phyloP scores from a whole-genome alignment of 306 rosid genomes.

The Medicago arabica region DNA sequence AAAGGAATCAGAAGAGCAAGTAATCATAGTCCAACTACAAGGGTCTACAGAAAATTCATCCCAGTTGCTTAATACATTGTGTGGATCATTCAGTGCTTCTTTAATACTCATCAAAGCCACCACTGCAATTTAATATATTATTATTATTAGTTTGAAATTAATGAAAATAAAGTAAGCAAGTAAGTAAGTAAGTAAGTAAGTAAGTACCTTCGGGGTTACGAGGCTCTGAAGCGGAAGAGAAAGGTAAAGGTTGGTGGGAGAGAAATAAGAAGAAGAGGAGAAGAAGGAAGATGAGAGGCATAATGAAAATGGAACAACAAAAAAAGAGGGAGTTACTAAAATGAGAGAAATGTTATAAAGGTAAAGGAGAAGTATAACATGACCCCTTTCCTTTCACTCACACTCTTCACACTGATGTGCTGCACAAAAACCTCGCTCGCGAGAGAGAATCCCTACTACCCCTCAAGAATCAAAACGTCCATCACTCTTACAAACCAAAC shows the following conservation, averaged over 20 bases:
- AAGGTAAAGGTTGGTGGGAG: conserved; percentile 42
- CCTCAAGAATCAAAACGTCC: conserved; percentile 45
- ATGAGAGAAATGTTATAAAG: conserved; percentile 33
- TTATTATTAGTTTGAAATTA: background rate
- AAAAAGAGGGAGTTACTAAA: background rate
- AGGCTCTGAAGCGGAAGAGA: conserved; percentile 70
- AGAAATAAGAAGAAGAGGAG: conserved; percentile 32
- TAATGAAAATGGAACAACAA: conserved; percentile 1
- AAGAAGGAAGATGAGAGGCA: conserved; percentile 45
- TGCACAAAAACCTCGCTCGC: no score
- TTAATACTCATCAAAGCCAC: conserved; percentile 76
- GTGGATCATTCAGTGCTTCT: conserved; percentile 67
- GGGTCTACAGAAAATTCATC: conserved; percentile 94
- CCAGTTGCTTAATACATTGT: conserved; percentile 82
- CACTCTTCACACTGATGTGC: background rate
- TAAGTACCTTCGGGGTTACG: conserved; percentile 86
- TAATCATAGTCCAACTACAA: conserved; percentile 95
- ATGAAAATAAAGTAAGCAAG: no score
- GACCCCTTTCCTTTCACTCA: background rate
- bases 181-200: no score
- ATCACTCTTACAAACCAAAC: conserved; percentile 16
- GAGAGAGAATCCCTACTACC: background rate
- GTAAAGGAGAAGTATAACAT: background rate
- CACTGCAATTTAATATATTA: conserved; percentile 51
- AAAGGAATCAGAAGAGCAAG: conserved; percentile 76